Evolutionary conservation across 2,329 filamentous ascomycete species (phyloP), one percentile per base, ranked within the genome.

Genomic region (Alternaria burnsii): DNA sequence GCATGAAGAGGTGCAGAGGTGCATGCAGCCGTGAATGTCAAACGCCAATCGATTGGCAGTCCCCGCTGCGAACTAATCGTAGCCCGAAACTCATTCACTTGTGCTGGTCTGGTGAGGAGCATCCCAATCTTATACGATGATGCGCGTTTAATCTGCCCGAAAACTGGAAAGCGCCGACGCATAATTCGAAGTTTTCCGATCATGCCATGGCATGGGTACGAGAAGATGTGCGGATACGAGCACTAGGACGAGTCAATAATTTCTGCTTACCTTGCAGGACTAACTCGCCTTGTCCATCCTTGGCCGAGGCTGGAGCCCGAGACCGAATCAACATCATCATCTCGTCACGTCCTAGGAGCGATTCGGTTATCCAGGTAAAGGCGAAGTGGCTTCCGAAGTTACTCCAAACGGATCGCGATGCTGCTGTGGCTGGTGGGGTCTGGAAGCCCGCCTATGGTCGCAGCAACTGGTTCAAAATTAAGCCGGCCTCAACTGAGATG

Each of bases 201-300:
- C 46, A 36, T 50, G 46, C 20, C 12, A 50, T 38, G 46, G 30
- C 46, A 38, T 50, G 46, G 46, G 34, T 59, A 54, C 52, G 58
- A 56, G 58, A 46, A 41, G 52, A 47, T 44, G 38, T 40, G 48
- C 40, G 47, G 32, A 67, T 62, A 68, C 65, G 62, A 65, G 54
- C n/a, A 34, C 48, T 50, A 59, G 56, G 54, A 38, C 9, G 40
- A 65, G 51, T 65, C 63, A 70, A 67, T 67, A 57, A 61, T 65
- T 58, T 60, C 52, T 59, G 65, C 63, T 65, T 63, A 64, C 59
- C 58, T 34, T 47, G 46, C 61, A 14, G 44, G 52, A 61, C 58
- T 60, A 62, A 57, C 47, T 48, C 44, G 48, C 34, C 48, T 36
- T 36, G 34, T 44, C 40, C 34, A 47, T 57, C 34, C 22, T 26